Percentiles rank a stretch among this genome's conserved stretches.
These are phyloP conservation scores for Nakataea oryzae DNA, from an alignment of 2,329 filamentous ascomycete genomes.

Conservation along the genomic window DNA sequence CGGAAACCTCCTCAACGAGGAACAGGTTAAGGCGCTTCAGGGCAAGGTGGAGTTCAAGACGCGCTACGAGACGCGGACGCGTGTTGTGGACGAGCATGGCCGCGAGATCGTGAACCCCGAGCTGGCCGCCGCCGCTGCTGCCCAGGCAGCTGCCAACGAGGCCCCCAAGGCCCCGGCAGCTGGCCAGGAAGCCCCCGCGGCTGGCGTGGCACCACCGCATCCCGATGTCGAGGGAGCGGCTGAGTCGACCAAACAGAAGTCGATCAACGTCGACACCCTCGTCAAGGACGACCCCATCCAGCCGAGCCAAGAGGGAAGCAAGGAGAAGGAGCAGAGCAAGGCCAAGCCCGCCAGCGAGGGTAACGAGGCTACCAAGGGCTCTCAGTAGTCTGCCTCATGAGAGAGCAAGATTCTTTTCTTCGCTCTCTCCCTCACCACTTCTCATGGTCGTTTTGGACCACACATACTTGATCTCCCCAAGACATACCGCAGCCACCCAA, in stretches of 20 bases:
- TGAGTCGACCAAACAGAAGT: conserved; percentile 36
- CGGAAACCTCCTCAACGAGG: conserved; percentile 76
- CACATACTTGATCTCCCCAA: not conserved
- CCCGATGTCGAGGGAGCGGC: conserved; percentile 52
- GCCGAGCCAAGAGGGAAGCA: conserved; percentile 49
- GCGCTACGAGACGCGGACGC: conserved; percentile 87
- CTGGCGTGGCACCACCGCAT: conserved; percentile 44
- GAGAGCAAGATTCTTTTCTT: not conserved
- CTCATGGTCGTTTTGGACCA: not conserved
- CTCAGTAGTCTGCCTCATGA: not conserved
- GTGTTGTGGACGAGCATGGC: conserved; percentile 68
- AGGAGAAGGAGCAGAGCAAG: conserved; percentile 40
- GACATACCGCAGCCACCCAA: not conserved
- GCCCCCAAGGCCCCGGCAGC: conserved; percentile 13
- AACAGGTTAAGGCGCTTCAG: conserved; percentile 73
- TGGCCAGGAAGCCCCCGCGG: conserved; percentile 13
- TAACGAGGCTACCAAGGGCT: conserved; percentile 35
- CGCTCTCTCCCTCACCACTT: not conserved
- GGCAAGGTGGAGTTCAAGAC: conserved; percentile 96
- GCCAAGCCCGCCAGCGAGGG: conserved; percentile 55
- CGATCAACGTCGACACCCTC: conserved; percentile 17
- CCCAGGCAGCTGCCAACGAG: conserved; percentile 17
- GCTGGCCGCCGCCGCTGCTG: conserved; percentile 3
- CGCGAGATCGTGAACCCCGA: conserved; percentile 54
- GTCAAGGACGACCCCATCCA: conserved; percentile 25